phyloP scores from a whole-genome alignment of 768 basidiomycete species.

The Holtermannia corniformis region DNA sequence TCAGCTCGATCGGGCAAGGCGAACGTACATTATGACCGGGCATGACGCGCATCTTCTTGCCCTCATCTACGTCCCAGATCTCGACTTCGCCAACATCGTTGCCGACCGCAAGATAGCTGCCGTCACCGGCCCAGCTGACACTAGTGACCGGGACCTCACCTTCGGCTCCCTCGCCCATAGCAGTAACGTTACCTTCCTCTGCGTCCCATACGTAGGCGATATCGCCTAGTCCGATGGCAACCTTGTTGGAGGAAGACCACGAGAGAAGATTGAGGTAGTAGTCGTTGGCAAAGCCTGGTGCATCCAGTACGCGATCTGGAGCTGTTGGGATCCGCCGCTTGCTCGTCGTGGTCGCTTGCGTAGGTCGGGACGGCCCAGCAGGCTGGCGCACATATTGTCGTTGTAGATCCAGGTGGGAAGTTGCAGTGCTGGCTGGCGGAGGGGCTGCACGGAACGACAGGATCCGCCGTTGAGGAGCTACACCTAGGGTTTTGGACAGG shows the following conservation, averaged over 20 bases:
- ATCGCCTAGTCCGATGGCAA: conserved; percentile 81
- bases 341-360: conserved; percentile 57
- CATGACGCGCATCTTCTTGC: conserved; percentile 83
- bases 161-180: conserved; percentile 32
- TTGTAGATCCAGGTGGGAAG: conserved; percentile 26
- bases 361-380: conserved; percentile 38
- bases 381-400: conserved; percentile 26
- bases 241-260: conserved; percentile 76
- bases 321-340: conserved; percentile 73
- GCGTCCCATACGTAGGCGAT: conserved; percentile 91
- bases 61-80: conserved; percentile 82
- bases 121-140: conserved; percentile 43
- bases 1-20: not conserved
- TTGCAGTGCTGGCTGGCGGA: conserved; percentile 19
- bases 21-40: conserved; percentile 49
- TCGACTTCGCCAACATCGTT: conserved; percentile 75
- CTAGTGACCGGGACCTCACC: conserved; percentile 18
- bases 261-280: conserved; percentile 91
- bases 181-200: conserved; percentile 72
- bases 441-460: conserved; percentile 31
- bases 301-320: conserved; percentile 89
- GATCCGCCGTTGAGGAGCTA: conserved; percentile 19
- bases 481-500: conserved; percentile 17
- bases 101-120: conserved; percentile 69
- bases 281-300: conserved; percentile 74